Base-by-base conservation (phyloP, 192 early-diverging fungal species). In the Funneliformis mosseae region DNA sequence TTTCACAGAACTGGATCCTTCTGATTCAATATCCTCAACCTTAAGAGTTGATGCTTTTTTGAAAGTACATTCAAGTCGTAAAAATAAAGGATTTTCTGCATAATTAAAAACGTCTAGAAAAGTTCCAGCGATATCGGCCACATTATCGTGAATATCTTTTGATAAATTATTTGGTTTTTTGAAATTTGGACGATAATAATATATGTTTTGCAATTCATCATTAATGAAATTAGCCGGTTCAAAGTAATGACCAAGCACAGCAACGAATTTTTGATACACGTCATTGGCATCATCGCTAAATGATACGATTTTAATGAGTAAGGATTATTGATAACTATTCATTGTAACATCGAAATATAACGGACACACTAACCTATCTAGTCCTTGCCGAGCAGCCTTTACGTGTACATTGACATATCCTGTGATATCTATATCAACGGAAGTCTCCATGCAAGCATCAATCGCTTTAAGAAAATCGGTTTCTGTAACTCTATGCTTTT, bases 81-180 rank as follows among this genome's bases (percentile, higher is more conserved):
- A 79, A 72, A 94, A 93, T 1, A 95, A 83, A 4, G 94, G 94
- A 28, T 88, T 87, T 39, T 93, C 90, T 8, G 93, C 91, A 76
- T 87, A 91, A 16, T 88, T 85, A 48, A 88, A 86, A 59, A 87
- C 81, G 46, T 88, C 87, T 11, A 83, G 77, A 21, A 90, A 73
- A 4, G 67, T 79, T 70, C 80, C 88, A 14, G 82, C 83, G 42
- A 82, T 74, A 18, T 87, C 86, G 0, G 83, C 80, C 77, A 27
- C 27, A 61, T 78, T 80, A 41, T 72, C 80, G 4, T 83, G 78
- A 79, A 83, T 82, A 59, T 87, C 83, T 18, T 83, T 81, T 9
- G 80, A 83, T 14, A 83, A 77, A 66, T 81, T 84, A 67, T 77
- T 82, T 23, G 80, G 41, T 64, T 81, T 85, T 73, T 84, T 84